These are phyloP conservation scores for Metarhizium humberi DNA, from an alignment of 2,329 filamentous ascomycete genomes.

Conservation along the genomic window DNA sequence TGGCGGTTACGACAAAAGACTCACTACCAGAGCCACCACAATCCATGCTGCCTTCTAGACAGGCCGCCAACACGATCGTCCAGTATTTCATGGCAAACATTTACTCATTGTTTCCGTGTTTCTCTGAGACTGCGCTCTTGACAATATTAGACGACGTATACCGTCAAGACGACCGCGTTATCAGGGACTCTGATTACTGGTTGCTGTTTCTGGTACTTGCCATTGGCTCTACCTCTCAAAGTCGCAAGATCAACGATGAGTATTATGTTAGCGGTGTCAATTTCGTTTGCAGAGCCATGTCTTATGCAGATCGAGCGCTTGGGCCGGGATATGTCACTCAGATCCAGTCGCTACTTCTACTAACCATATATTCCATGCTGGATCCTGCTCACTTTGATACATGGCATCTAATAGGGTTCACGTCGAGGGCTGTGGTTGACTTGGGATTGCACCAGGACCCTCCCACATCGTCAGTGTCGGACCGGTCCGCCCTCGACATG, in stretches of 20 bases:
- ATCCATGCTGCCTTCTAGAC: conserved; percentile 59
- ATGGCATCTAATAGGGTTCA: conserved; percentile 89
- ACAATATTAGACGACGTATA: conserved; percentile 76
- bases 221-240: conserved; percentile 67
- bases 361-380: conserved; percentile 83
- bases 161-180: conserved; percentile 52
- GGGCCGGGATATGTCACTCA: conserved; percentile 76
- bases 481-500: conserved; percentile 63
- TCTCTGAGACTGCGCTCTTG: conserved; percentile 71
- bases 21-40: conserved; percentile 54
- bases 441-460: conserved; percentile 90
- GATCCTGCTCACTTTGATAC: conserved; percentile 88
- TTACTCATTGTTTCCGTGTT: conserved; percentile 71
- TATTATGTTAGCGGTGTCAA: conserved; percentile 49
- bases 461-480: conserved; percentile 56
- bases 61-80: conserved; percentile 58
- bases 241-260: conserved; percentile 56
- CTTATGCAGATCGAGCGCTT: conserved; percentile 72
- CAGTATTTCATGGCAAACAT: conserved; percentile 81
- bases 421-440: conserved; percentile 79
- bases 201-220: conserved; percentile 83
- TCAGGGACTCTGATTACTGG: conserved; percentile 69
- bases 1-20: conserved; percentile 73
- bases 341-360: conserved; percentile 76
- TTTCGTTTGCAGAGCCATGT: conserved; percentile 56